Evolutionary conservation across 208 protist species (phyloP), one percentile per base, ranked within the genome.

Genomic region (Leishmania aethiopica): DNA sequence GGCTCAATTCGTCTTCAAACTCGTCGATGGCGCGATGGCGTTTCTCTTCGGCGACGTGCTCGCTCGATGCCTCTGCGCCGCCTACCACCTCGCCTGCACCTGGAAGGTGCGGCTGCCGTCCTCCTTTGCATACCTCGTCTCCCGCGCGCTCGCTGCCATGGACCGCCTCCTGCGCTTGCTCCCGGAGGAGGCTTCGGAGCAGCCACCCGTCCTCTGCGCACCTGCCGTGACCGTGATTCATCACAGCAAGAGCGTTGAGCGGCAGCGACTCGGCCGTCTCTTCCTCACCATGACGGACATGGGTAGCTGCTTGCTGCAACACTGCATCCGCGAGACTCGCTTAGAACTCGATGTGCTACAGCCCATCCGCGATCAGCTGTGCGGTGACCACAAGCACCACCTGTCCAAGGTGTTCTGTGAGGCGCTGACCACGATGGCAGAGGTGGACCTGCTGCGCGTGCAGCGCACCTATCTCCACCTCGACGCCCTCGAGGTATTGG

Each of bases 11-110:
- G 78, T 78, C 42, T 86, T 82, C 74, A 75, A 77, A 19, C 80
- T 90, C 77, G 80, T 85, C 15, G 80, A 90, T 32, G 87, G 83
- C 76, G 87, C 87, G 32, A 81, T 90, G 76, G 79, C 93, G 35
- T 89, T 92, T 28, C 88, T 96, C 69, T 96, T 94, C 67, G 86
- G 85, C 11, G 91, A 95, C 64, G 83, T 96, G 49, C 87, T 96
- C 22, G 86, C 86, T 40, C 87, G 91, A 40, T 93, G 86, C 71
- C 75, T 96, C 45, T 70, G 88, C 62, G 85, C 86, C 8, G 82
- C 83, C 28, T 89, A 92, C 77, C 83, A 94, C 59, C 64, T 96
- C 45, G 79, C 82, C 40, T 82, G 80, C 76, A 80, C 81, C 42
- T 91, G 92, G 84, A 75, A 75, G 76, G 75, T 91, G 40, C 71